These are phyloP conservation scores for Castanea sativa DNA, from an alignment of 306 rosid species.

Conservation along the genomic window DNA sequence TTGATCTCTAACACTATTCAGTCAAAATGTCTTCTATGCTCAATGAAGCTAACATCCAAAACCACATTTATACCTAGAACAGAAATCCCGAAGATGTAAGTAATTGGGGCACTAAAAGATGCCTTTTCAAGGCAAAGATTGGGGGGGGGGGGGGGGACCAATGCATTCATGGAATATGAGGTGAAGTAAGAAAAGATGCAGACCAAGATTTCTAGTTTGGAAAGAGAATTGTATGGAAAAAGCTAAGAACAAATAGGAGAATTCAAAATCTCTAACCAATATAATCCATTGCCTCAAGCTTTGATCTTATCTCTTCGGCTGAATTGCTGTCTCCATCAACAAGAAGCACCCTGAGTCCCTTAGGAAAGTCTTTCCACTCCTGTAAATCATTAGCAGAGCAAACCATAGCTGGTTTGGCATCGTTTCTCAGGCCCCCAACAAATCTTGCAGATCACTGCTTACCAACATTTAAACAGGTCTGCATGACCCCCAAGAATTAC, in stretches of 20 bases:
- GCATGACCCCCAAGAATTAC: conserved; percentile 43
- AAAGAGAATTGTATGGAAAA: conserved; percentile 11
- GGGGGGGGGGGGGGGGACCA: conserved; percentile 32
- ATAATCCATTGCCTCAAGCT: conserved; percentile 90
- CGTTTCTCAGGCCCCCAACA: conserved; percentile 55
- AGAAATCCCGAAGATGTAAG: conserved; percentile 21
- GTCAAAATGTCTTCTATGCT: conserved; percentile 11
- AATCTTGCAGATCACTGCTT: conserved; percentile 29
- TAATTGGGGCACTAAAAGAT: conserved; percentile 32
- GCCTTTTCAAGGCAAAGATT: conserved; percentile 9
- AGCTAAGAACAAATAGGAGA: conserved; percentile 10
- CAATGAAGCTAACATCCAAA: conserved; percentile 24
- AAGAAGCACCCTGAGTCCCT: conserved; percentile 90
- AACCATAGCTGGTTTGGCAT: conserved; percentile 99
- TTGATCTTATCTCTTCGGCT: conserved; percentile 65
- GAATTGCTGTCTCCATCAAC: conserved; percentile 73
- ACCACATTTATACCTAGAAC: conserved; percentile 31
- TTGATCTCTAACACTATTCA: neutral
- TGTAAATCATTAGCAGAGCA: conserved; percentile 92
- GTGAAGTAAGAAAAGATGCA: conserved; percentile 22
- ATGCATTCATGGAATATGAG: conserved; percentile 11
- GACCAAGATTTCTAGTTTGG: conserved; percentile 17
- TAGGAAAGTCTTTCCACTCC: conserved; percentile 92
- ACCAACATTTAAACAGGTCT: conserved; percentile 38
- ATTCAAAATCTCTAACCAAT: conserved; percentile 46